phyloP scores from a whole-genome alignment of 163 green algal species.

The Scenedesmus sp. region DNA sequence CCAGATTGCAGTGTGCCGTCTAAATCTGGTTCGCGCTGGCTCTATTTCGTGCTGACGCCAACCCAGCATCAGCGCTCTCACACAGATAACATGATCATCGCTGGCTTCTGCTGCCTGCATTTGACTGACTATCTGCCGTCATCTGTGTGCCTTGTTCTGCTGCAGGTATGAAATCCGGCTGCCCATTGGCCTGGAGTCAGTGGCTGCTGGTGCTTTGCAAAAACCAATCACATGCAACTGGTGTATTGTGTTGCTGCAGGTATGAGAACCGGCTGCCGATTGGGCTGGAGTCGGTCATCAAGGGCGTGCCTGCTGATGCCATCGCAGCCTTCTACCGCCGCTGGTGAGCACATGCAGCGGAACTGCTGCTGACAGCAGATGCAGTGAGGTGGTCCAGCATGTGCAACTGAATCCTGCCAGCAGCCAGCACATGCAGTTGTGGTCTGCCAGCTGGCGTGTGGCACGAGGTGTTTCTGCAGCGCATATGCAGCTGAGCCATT shows the following conservation, averaged over 20 bases:
- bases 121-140: no score
- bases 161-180: constrained; percentile 84
- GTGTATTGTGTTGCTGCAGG: constrained; percentile 40
- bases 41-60: no score
- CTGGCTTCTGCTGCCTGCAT: no score
- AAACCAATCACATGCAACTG: neutral
- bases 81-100: no score
- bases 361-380: neutral
- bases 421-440: no score
- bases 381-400: neutral
- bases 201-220: constrained; percentile 39
- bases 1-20: no score
- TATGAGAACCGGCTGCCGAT: constrained; percentile 92
- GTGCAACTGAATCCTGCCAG: neutral
- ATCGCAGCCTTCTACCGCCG: constrained; percentile 84
- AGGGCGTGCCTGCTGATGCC: constrained; percentile 59
- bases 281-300: constrained; percentile 85
- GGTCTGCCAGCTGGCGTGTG: no score
- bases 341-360: constrained; percentile 71
- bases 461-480: no score
- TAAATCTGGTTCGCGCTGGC: no score
- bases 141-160: neutral
- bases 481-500: no score
- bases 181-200: constrained; percentile 86
- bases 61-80: no score